Evolutionary conservation across 139 green algal species (phyloP), one percentile per base, ranked within the genome.

Genomic region (Tetradesmus obliquus): DNA sequence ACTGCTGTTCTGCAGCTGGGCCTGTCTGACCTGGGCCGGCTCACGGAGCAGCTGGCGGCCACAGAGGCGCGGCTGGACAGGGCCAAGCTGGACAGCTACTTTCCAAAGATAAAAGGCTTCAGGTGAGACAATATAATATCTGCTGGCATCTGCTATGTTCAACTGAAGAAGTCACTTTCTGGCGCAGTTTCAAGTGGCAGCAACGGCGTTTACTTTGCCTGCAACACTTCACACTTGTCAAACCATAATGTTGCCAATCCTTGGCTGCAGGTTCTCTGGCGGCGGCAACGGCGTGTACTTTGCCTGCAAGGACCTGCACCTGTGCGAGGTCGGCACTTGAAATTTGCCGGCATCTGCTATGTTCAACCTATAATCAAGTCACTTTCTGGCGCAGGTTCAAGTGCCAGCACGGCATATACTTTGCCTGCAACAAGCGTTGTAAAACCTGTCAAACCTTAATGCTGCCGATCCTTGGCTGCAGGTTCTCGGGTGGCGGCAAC

Each of bases 211-310:
- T 71, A 20, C 3, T 71, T 71, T 71, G 60, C 60, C 60, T 71
- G 60, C 60, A 71, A 0, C 8, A 13, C 57, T 45, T 45, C 32
- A 45, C 32, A 45, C 32, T 45, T 45, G 32, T 45, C 32, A 45
- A 45, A 45, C 32, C 32, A 45, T 45, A 45, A 45, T 45, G 32
- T 45, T 45, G 32, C 32, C 32, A 45, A 45, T 45, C 32, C 32
- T 45, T 45, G 32, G 32, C 32, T 85, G 62, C 96, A 97, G 96
- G 88, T 97, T 98, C 85, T 92, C 91, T 71, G 96, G 95, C 91
- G 96, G 96, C 53, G 94, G 93, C 45, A 92, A 87, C 22, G 96
- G 96, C 60, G 95, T 97, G n/a, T 98, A 95, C 84, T 91, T 96
- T 76, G 96, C 92, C 4, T 95, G 93, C 72, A 96, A 96, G 79